Evolutionary conservation across 495 filamentous ascomycete genomes (phyloP), one percentile per base, ranked within the genome.

Genomic region (Hamigera avellanea): DNA sequence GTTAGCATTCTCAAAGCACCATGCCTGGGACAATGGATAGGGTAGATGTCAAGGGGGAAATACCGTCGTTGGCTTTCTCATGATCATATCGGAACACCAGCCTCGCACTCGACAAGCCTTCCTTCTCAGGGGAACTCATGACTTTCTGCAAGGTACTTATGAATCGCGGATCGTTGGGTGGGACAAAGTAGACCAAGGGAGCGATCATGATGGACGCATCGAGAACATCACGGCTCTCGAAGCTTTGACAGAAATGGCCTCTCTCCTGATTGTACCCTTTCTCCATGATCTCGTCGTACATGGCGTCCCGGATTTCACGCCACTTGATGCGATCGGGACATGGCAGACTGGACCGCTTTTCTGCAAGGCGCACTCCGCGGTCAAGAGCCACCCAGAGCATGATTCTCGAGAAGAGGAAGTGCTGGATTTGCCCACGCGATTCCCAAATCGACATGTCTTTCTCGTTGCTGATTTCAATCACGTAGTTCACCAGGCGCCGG

Each of bases 391-490:
- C 80, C 80, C 80, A 85, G 15, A 85, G 61, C 74, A 83, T 81
- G 42, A 85, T 69, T 44, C 83, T 80, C 10, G 74, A 79, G 54
- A 83, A 83, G 30, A 77, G 67, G 43, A 83, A 85, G 51, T 82
- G 71, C 48, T 83, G 78, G 52, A 78, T 76, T 41, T 75, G 62
- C 30, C 78, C 80, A 35, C 80, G 72, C 14, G 81, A 79, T 50
- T 85, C 80, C 80, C 80, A 83, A 46, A 85, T 83, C 12, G 76
- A 81, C 78, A 82, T 83, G 53, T 85, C 80, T 14, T 76, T 74
- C 30, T 78, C 66, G 54, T 58, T 36, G 23, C 61, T 53, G 21
- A 69, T 62, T 14, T 53, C 44, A 26, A 62, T 48, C n/a, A 69
- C 64, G 36, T 65, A 66, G 41, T 67, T 63, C 8, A 78, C 60